Conservation (phyloP, 345 rosid species). For the Salix purpurea region DNA sequence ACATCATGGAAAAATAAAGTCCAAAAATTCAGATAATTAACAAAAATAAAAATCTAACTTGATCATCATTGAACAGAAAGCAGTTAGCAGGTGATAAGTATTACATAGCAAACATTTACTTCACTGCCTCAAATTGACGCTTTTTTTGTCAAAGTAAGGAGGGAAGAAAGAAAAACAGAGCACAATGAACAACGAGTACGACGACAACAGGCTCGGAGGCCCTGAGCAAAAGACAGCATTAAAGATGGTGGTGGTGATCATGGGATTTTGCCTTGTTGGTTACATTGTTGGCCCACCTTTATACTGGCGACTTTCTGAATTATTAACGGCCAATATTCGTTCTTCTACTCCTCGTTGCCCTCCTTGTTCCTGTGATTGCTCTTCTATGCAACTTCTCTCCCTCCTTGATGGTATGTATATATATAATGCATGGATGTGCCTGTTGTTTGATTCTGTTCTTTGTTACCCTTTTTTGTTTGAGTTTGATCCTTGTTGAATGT, state of each 20-base stretch:
- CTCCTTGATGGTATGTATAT: slow-evolving; percentile 37
- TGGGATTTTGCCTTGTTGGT: slow-evolving; percentile 42
- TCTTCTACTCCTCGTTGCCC: slow-evolving; percentile 32
- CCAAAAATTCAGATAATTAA: not conserved
- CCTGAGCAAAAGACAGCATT: slow-evolving; percentile 32
- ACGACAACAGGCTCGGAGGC: slow-evolving; percentile 12
- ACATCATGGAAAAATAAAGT: not conserved
- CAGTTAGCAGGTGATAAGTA: not conserved
- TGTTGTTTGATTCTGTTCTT: not conserved
- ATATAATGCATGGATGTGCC: not conserved
- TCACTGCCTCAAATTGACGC: not conserved
- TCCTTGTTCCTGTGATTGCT: slow-evolving; percentile 58
- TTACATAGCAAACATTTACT: not conserved
- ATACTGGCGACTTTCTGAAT: slow-evolving; percentile 50
- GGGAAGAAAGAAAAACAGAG: not conserved
- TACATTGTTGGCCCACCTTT: slow-evolving; percentile 55
- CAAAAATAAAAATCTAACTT: not conserved
- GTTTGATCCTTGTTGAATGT: not conserved
- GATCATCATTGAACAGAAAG: not conserved
- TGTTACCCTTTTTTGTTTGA: not conserved
- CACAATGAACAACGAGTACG: not conserved
- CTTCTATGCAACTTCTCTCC: slow-evolving; percentile 49
- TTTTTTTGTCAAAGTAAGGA: not conserved
- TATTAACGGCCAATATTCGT: slow-evolving; percentile 28
- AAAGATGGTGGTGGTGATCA: slow-evolving; percentile 32